These are phyloP conservation scores for Aspergillus texensis DNA, from an alignment of 2,329 filamentous ascomycete species.

Conservation along the genomic window DNA sequence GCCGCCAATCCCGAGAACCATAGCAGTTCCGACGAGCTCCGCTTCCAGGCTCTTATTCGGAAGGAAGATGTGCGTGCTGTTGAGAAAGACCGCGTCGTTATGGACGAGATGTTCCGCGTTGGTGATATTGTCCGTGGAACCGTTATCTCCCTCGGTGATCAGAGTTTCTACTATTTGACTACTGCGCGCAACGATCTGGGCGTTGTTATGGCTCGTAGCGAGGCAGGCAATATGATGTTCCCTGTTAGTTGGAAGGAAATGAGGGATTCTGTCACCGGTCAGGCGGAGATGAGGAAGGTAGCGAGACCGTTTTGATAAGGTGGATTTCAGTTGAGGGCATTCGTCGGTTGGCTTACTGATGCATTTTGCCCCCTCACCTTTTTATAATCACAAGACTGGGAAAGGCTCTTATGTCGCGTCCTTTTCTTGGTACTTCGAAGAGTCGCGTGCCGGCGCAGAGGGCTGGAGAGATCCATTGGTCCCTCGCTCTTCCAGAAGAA, in stretches of 20 bases:
- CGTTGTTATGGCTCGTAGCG: conserved; percentile 89
- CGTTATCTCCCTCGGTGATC: conserved; percentile 90
- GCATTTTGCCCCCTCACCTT: not conserved
- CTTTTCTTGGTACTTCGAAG: not conserved
- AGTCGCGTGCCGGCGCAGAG: not conserved
- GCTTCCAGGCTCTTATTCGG: conserved; percentile 80
- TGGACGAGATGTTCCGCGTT: conserved; percentile 87
- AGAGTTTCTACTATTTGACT: conserved; percentile 92
- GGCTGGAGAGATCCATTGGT: not conserved
- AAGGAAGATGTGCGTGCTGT: conserved; percentile 91
- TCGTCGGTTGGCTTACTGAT: not conserved
- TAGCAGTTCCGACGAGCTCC: conserved; percentile 61
- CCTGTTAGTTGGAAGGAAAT: conserved; percentile 96
- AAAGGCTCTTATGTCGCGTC: not conserved
- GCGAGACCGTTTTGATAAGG: conserved; percentile 78
- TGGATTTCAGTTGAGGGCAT: not conserved
- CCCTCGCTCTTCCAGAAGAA: not conserved
- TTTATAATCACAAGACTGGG: not conserved
- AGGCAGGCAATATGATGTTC: conserved; percentile 86
- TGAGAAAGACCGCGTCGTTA: conserved; percentile 91
- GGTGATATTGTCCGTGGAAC: conserved; percentile 87
- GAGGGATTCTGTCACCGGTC: conserved; percentile 76
- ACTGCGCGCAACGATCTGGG: conserved; percentile 90
- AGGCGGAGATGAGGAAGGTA: conserved; percentile 82
- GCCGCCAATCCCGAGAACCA: conserved; percentile 45